Base-by-base conservation (phyloP, 2,329 filamentous ascomycete genomes). In the Beauveria caledonica region DNA sequence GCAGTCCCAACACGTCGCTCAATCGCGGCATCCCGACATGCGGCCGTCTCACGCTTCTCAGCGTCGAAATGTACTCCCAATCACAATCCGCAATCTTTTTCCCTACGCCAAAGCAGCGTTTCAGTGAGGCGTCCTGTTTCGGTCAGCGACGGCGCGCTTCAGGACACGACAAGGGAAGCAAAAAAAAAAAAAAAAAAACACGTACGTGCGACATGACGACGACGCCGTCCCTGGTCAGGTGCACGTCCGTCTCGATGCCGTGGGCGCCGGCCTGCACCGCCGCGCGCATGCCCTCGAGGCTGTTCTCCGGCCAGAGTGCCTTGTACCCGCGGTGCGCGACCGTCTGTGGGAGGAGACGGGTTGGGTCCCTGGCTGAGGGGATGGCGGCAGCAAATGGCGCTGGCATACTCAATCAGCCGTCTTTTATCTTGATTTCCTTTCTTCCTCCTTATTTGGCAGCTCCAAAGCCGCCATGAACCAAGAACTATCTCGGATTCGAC, bases 221-320 rank as follows among this genome's bases (percentile, higher is more conserved):
- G 0, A 96, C 86, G 7, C 87, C 86, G 68, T 97, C 93, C 63
- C 81, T 85, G 15, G 90, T 87, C 39, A 97, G 74, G 71, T 95
- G 92, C 9, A 97, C 74, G 68, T 97, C 93, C 19, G 91, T 95
- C 76, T 97, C 93, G 29, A 97, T 77, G 0, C 88, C 93, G 67
- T 95, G 84, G 0, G 89, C 85, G 21, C 90, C 90, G 19, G 85
- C 86, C 36, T 84, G 77, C 2, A 93, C 81, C 1, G 92, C 92
- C 29, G 81, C 87, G 61, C 77, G 77, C 74, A 96, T 95, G 8
- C 89, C 88, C 17, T 79, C 81, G 80, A 97, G 85, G 1, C 89
- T 88, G 74, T 97, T 97, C 73, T 97, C 93, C 0, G 93, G 91
- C 66, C 81, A 89, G 56, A 80, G 80, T 1, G 86, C 85, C 70